phyloP scores from a whole-genome alignment of 208 protist species.

The Herpetomonas muscarum region DNA sequence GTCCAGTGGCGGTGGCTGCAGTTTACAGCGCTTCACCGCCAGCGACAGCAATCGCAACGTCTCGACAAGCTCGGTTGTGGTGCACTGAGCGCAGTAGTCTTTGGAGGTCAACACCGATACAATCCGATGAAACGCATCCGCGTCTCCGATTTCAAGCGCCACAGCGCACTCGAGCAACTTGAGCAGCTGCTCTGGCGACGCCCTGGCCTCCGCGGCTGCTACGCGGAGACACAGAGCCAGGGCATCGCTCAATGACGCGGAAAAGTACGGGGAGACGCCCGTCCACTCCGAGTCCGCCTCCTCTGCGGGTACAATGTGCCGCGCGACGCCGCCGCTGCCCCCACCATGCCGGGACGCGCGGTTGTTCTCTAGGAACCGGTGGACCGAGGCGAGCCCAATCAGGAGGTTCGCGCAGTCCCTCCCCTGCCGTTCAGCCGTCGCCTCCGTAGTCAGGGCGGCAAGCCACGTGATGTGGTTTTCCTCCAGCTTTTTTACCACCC shows the following conservation, averaged over 20 bases:
- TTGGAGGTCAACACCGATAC: constrained; percentile 22
- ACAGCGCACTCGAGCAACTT: constrained; percentile 46
- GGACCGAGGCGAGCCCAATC: constrained; percentile 4
- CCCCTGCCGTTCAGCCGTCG: constrained; percentile 2
- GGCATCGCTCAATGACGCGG: constrained; percentile 40
- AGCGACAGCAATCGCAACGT: constrained; percentile 52
- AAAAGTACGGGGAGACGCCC: constrained; percentile 63
- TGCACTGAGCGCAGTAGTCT: constrained; percentile 16
- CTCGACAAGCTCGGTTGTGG: constrained; percentile 27
- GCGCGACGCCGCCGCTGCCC: constrained; percentile 3
- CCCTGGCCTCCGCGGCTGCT: constrained; percentile 8
- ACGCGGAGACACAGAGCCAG: constrained; percentile 57
- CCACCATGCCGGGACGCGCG: neutral
- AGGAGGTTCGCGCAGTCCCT: constrained; percentile 12
- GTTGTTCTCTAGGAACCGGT: constrained; percentile 2
- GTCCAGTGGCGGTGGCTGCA: constrained; percentile 45
- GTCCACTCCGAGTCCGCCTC: constrained; percentile 36
- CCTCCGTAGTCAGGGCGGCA: constrained; percentile 6
- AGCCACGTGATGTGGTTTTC: constrained; percentile 44
- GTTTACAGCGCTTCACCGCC: constrained; percentile 64
- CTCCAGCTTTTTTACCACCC: constrained; percentile 51
- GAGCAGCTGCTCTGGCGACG: constrained; percentile 2
- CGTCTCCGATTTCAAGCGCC: constrained; percentile 49
- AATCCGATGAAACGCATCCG: constrained; percentile 37
- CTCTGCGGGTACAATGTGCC: constrained; percentile 9